These are phyloP conservation scores for Pterocarpus macrocarpus DNA, from an alignment of 306 rosid genomes.

Conservation along the genomic window DNA sequence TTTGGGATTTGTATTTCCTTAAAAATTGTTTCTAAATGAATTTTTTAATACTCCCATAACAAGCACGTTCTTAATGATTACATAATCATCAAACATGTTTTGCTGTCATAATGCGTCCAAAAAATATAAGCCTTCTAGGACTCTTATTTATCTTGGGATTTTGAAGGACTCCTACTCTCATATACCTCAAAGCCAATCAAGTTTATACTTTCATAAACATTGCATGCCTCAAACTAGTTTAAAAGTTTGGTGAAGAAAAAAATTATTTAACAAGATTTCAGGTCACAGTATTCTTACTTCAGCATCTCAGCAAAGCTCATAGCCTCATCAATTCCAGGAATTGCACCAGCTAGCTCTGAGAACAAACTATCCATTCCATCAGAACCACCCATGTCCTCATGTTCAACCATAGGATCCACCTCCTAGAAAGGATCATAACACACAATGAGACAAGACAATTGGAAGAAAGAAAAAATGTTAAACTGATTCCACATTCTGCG, in stretches of 20 bases:
- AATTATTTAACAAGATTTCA: conserved; percentile 12
- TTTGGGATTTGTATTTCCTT: neutral
- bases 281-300: conserved; percentile 62
- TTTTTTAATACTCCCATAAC: neutral
- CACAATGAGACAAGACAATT: neutral
- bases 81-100: neutral
- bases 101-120: neutral
- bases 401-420: conserved; percentile 95
- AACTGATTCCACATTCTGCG: neutral
- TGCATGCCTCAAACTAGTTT: conserved; percentile 15
- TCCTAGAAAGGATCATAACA: conserved; percentile 64
- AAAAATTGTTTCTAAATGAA: neutral
- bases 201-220: neutral
- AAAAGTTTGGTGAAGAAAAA: neutral
- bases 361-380: conserved; percentile 90
- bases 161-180: conserved; percentile 19
- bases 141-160: neutral
- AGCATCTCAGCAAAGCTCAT: conserved; percentile 99
- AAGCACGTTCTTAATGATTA: neutral
- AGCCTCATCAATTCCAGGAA: conserved; percentile 99
- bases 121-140: neutral
- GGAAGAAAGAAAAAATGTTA: neutral
- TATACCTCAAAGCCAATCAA: conserved; percentile 19
- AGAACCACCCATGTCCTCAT: conserved; percentile 63
- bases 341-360: conserved; percentile 90